Percentiles rank a stretch among this genome's conserved stretches.
These are phyloP conservation scores for Dendrobium catenatum DNA, from an alignment of 106 monocot species.

Conservation along the genomic window DNA sequence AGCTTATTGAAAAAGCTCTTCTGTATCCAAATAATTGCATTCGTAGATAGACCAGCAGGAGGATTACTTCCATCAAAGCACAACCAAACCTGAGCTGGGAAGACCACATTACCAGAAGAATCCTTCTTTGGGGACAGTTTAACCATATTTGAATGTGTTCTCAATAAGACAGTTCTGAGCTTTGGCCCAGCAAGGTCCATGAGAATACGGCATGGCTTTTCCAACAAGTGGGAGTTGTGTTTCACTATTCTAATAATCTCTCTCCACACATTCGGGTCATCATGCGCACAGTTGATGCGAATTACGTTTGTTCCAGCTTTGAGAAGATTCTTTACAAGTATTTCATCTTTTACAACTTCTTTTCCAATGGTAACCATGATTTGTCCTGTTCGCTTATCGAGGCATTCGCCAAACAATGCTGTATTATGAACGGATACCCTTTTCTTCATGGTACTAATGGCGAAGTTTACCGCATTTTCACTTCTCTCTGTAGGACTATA, in stretches of 20 bases:
- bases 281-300: conserved; percentile 34
- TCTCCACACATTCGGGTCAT: conserved; percentile 26
- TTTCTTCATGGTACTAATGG: conserved; percentile 16
- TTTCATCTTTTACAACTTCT: conserved; percentile 24
- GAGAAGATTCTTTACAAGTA: conserved; percentile 23
- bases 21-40: conserved; percentile 26
- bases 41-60: conserved; percentile 21
- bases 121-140: conserved; percentile 30
- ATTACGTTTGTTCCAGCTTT: conserved; percentile 26
- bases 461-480: conserved; percentile 13
- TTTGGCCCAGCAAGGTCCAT: conserved; percentile 55
- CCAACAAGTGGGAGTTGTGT: conserved; percentile 25
- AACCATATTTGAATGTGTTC: conserved; percentile 11
- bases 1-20: conserved; percentile 23
- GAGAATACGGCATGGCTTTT: conserved; percentile 40
- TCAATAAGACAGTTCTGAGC: conserved; percentile 25
- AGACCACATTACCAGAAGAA: conserved; percentile 20
- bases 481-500: neutral
- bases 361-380: conserved; percentile 36
- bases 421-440: conserved; percentile 4
- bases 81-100: conserved; percentile 32
- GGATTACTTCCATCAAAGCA: conserved; percentile 16
- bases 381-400: conserved; percentile 11
- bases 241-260: conserved; percentile 27
- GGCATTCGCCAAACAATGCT: conserved; percentile 16